Percentiles rank a stretch among this genome's conserved stretches.
These are phyloP conservation scores for Catharanthus roseus DNA, from an alignment of 257 asterid genomes.

Conservation along the genomic window DNA sequence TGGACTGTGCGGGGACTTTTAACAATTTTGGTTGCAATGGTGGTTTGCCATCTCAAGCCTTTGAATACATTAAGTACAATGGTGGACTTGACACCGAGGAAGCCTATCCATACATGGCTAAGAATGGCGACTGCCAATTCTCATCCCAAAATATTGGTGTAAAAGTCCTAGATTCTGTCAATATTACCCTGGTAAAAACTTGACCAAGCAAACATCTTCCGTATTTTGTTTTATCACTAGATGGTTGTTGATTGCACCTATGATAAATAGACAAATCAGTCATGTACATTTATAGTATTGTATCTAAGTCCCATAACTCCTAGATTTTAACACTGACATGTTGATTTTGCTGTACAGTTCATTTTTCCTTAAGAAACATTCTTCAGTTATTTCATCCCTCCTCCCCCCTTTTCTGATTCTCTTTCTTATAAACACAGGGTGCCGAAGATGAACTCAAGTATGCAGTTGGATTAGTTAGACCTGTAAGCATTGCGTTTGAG, in stretches of 20 bases:
- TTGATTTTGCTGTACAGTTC: background rate
- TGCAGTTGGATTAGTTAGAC: constrained; percentile 74
- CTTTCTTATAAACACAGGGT: constrained; percentile 39
- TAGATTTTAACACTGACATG: background rate
- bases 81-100: constrained; percentile 90
- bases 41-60: constrained; percentile 96
- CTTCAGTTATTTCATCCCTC: background rate
- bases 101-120: constrained; percentile 79
- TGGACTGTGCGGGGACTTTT: constrained; percentile 92
- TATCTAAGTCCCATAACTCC: background rate
- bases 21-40: constrained; percentile 94
- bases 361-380: background rate
- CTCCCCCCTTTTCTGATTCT: no score
- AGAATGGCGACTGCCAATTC: constrained; percentile 64
- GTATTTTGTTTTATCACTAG: background rate
- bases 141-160: constrained; percentile 62
- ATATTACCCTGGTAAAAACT: constrained; percentile 74
- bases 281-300: no score
- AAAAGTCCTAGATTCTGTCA: constrained; percentile 66
- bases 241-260: background rate
- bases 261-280: background rate
- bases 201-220: background rate
- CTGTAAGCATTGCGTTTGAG: constrained; percentile 90
- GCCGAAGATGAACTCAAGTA: constrained; percentile 84
- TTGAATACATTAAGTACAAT: constrained; percentile 80